Evolutionary conservation across 257 asterid species (phyloP), one percentile per base, ranked within the genome.

Genomic region (Leptodermis oblonga): DNA sequence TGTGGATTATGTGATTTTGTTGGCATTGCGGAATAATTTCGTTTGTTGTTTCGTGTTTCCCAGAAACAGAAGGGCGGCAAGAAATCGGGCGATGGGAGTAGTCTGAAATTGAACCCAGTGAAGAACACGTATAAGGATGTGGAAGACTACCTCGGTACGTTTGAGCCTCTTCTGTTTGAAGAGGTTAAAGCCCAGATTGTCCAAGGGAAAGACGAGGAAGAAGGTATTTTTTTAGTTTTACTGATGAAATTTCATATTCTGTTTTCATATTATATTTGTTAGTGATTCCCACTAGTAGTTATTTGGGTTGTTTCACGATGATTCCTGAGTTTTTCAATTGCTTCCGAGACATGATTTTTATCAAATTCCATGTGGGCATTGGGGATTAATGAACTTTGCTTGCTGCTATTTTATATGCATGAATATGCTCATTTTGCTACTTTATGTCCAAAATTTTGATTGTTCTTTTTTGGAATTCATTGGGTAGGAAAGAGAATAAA

Each of bases 121-220:
- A 85, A 86, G 90, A 42, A 80, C 71, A 86, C 90, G 1, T 94
- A 89, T 67, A 77, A 73, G 69, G 92, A 91, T 71, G 95, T 87
- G 39, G 88, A 87, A 49, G 97, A 91, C 26, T 94, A 94, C 81
- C 70, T 91, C 37, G 63, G 76, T 30, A 87, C 90, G 25, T 94
- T 83, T 75, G 97, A 87, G 87, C 99, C 99, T 20, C 82, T 94
- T 79, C 86, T 94, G 54, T 91, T 94, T 69, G 99, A 94, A 81
- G 99, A 94, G 73, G 99, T 84, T 37, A 94, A 94, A 80, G 95
- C 96, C 22, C 96, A 86, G 78, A 94, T 94, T 73, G 67, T 80
- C 65, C 86, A 86, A 76, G 73, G 76, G 3, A 85, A 82, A 58
- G 86, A 85, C 10, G 88, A 86, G 49, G 97, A 87, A 73, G 92